Conservation (phyloP, 2,329 filamentous ascomycete genomes). For the Amylocarpus encephaloides region DNA sequence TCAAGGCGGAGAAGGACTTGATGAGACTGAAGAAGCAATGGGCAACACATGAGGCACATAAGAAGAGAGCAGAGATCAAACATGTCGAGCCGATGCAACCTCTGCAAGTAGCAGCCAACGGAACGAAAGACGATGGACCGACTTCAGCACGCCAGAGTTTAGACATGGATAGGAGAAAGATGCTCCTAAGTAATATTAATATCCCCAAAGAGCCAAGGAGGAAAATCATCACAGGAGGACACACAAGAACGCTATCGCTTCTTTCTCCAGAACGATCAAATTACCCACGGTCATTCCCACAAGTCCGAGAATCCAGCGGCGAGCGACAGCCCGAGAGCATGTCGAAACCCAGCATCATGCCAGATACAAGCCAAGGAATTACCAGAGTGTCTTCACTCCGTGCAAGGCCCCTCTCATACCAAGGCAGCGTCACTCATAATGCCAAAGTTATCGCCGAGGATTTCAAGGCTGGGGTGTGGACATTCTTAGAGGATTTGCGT, state of each 20-base stretch:
- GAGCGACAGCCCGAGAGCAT: constrained; percentile 20
- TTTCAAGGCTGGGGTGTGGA: constrained; percentile 83
- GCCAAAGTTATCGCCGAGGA: constrained; percentile 51
- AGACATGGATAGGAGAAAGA: constrained; percentile 70
- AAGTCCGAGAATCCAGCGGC: constrained; percentile 33
- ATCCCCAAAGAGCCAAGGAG: constrained; percentile 42
- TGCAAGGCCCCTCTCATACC: constrained; percentile 28
- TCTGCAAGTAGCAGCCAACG: constrained; percentile 32
- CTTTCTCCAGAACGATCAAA: constrained; percentile 53
- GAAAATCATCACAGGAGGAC: constrained; percentile 62
- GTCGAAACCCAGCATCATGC: constrained; percentile 25
- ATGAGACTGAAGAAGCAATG: constrained; percentile 75
- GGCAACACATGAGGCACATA: constrained; percentile 68
- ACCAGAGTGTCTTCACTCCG: constrained; percentile 22
- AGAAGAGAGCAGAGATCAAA: constrained; percentile 63
- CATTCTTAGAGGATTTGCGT: constrained; percentile 89
- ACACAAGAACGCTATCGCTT: constrained; percentile 65
- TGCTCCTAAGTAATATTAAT: constrained; percentile 49
- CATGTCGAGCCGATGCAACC: constrained; percentile 53
- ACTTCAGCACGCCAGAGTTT: constrained; percentile 31
- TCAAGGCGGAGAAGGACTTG: constrained; percentile 72
- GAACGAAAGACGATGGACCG: constrained; percentile 19
- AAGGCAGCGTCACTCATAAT: constrained; percentile 27
- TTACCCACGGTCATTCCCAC: constrained; percentile 20
- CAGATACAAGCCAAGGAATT: constrained; percentile 28